Evolutionary conservation across 148 eudicot species (phyloP).

Genomic region (Rhododendron molle): DNA sequence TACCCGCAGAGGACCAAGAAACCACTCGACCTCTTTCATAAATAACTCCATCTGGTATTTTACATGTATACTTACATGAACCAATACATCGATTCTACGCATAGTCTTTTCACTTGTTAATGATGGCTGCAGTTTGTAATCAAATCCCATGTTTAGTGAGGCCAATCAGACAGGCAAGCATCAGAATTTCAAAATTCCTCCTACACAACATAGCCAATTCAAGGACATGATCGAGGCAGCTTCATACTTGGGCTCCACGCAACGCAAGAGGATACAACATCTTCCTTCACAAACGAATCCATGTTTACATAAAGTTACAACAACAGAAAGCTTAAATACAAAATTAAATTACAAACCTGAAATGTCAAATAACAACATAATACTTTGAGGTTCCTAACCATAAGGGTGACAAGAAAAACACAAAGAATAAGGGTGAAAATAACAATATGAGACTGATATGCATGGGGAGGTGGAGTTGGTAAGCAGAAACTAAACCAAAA

Average conservation of each 20-base stretch:
- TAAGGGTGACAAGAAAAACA: neutral
- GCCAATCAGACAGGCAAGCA: neutral
- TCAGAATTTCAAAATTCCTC: neutral
- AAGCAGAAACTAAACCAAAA: conserved; percentile 8
- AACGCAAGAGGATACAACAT: neutral
- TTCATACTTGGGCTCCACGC: neutral
- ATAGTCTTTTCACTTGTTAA: neutral
- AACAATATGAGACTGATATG: neutral
- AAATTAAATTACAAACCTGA: neutral
- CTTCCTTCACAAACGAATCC: neutral
- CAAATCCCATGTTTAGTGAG: neutral
- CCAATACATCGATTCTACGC: neutral
- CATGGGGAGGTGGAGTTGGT: conserved; percentile 2
- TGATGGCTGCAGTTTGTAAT: neutral
- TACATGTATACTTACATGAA: neutral
- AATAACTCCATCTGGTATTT: neutral
- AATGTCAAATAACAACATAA: neutral
- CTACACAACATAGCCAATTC: neutral
- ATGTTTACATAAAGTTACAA: neutral
- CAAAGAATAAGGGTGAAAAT: neutral
- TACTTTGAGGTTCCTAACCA: neutral
- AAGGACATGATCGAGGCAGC: neutral
- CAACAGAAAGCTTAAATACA: neutral
- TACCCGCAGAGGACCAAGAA: neutral
- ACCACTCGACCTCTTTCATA: neutral